Evolutionary conservation across 805 yeast species (phyloP).

Genomic region (Brettanomyces anomalus): DNA sequence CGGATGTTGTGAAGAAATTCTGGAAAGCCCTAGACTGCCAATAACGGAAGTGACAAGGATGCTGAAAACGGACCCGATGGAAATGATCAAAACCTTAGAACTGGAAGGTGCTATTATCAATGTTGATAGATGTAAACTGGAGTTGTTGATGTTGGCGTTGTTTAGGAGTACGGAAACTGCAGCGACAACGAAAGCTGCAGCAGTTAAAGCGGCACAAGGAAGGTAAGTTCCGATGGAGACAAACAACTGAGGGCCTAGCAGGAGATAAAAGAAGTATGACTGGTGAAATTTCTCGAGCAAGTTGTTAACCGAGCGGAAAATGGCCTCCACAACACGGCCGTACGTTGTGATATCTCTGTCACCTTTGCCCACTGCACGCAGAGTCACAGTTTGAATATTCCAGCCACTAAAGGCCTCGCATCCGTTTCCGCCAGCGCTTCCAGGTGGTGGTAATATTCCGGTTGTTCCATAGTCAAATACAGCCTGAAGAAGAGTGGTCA

Average conservation of each 20-base stretch:
- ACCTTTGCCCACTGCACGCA: slow-evolving; percentile 45
- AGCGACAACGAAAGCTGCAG: slow-evolving; percentile 60
- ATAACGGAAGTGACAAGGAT: slow-evolving; percentile 12
- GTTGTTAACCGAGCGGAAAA: slow-evolving; percentile 83
- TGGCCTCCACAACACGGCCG: slow-evolving; percentile 84
- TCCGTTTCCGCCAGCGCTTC: slow-evolving; percentile 36
- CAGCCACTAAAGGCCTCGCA: slow-evolving; percentile 93
- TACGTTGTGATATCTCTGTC: slow-evolving; percentile 82
- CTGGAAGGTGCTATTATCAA: not conserved
- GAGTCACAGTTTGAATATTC: slow-evolving; percentile 85
- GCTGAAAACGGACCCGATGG: slow-evolving; percentile 24
- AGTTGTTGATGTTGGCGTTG: slow-evolving; percentile 25
- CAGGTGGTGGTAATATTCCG: slow-evolving; percentile 37
- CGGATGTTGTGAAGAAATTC: not conserved
- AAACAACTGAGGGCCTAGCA: slow-evolving; percentile 69
- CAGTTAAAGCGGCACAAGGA: slow-evolving; percentile 72
- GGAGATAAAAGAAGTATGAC: slow-evolving; percentile 84
- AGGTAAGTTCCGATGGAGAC: slow-evolving; percentile 91
- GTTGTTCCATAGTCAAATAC: slow-evolving; percentile 60
- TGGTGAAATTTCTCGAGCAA: slow-evolving; percentile 94
- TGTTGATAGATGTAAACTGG: slow-evolving; percentile 3
- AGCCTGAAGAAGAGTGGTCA: slow-evolving; percentile 52
- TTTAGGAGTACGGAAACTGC: slow-evolving; percentile 51
- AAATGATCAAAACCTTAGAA: slow-evolving; percentile 18
- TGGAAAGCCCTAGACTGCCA: slow-evolving; percentile 18